Evolutionary conservation across 2,329 filamentous ascomycete species (phyloP), one percentile per base, ranked within the genome.

Genomic region (Cytospora piceicola): DNA sequence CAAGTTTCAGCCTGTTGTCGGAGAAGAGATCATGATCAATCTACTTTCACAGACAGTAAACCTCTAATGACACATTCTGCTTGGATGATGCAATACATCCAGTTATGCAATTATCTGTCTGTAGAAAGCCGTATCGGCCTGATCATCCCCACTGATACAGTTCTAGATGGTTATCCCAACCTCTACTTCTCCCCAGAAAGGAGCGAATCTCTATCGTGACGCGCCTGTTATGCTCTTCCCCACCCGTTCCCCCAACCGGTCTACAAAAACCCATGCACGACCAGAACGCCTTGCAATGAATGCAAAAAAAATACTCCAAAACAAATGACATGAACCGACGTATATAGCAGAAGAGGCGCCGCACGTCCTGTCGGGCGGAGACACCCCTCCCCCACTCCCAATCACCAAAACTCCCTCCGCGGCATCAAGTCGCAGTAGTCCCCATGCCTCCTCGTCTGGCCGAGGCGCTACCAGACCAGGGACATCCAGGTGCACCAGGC

Each of bases 401-500:
- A 0, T 64, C 61, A 67, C 65, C 61, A 67, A 32, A 63, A 64
- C 9, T 59, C 61, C 65, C 57, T 60, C 39, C 61, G 53, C 42
- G 65, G 56, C 65, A 67, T 67, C 65, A 67, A 36, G 52, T 67
- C 65, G 55, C 65, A 67, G n/a, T 65, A 67, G 29, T 61, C 65
- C 2, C 65, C 65, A 39, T 39, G 54, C 15, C 32, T 56, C 30
- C 65, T 61, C 56, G 65, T 67, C 65, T 67, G 65, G 58, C 62
- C 62, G 12, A 67, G 54, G 61, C 65, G 65, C 65, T 64, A 67
- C 65, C 53, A 67, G 36, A 67, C 65, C 58, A 67, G 22, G 34
- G 57, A 15, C 2, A 67, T 36, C 65, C 65, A 67, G 56, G 58
- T 63, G 77, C 59, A 36, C 58, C 64, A 63, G 36, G 61, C 58